Percentiles rank a stretch among this genome's conserved stretches.
Conservation (phyloP, 495 filamentous ascomycete genomes). For the Lineolata rhizophorae region DNA sequence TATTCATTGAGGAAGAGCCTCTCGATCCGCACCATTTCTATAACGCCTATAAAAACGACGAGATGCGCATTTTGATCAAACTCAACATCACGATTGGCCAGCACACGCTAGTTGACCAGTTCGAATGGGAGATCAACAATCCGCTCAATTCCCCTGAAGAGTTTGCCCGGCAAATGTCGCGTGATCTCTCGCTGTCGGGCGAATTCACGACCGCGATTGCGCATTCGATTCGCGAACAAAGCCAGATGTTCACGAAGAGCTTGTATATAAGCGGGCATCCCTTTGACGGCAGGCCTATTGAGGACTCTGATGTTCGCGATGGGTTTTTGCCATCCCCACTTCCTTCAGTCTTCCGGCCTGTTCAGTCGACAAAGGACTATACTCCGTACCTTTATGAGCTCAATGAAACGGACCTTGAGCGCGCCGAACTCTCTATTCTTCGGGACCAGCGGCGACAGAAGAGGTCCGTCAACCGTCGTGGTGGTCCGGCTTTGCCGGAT, state of each 20-base stretch:
- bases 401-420: slow-evolving; percentile 69
- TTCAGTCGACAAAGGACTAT: slow-evolving; percentile 80
- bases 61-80: slow-evolving; percentile 90
- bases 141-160: slow-evolving; percentile 80
- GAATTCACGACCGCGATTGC: slow-evolving; percentile 97
- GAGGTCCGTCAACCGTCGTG: slow-evolving; percentile 78
- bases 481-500: slow-evolving; percentile 85
- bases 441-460: slow-evolving; percentile 87
- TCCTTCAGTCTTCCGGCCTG: slow-evolving; percentile 61
- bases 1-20: slow-evolving; percentile 72
- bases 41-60: slow-evolving; percentile 88
- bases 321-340: slow-evolving; percentile 77
- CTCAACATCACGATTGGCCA: slow-evolving; percentile 94
- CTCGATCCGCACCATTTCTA: slow-evolving; percentile 82
- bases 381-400: slow-evolving; percentile 85
- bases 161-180: slow-evolving; percentile 73
- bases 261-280: slow-evolving; percentile 83
- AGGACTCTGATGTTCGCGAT: slow-evolving; percentile 67
- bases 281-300: slow-evolving; percentile 83
- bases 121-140: slow-evolving; percentile 98
- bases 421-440: slow-evolving; percentile 76
- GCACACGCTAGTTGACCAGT: slow-evolving; percentile 87
- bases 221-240: slow-evolving; percentile 88
- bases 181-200: slow-evolving; percentile 76
- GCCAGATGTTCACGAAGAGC: slow-evolving; percentile 79